Base-by-base conservation (phyloP, 2,329 filamentous ascomycete species). In the Curvularia lunata region DNA sequence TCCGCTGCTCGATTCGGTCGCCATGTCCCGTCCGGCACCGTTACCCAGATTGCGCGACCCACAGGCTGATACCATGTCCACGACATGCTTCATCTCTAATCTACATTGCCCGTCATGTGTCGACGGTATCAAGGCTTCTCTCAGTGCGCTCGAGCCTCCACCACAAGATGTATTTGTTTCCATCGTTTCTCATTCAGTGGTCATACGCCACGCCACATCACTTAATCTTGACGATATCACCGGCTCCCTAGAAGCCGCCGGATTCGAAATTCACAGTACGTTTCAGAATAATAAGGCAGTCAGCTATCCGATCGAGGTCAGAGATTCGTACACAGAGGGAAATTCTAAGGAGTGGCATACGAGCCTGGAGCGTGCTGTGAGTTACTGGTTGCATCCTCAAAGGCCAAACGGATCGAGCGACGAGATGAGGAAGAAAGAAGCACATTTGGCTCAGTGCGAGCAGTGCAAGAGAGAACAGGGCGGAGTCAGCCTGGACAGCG, bases 71-170 rank as follows among this genome's bases (percentile, higher is more conserved):
- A 59, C 59, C 54, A 62, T 68, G 30, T 73, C 66, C 18, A 88
- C 85, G 1, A 88, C 85, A 32, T 86, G 89, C 69, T 82, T 91
- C 60, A 80, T 92, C 65, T 85, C 83, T 61, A 92, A 92, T 74
- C 82, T 92, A n/a, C 90, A 92, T 77, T 92, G 90, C 78, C 87
- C 89, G 13, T 90, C 88, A 59, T 92, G 90, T 74, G 86, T 91
- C 48, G 83, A 85, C 34, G 82, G 83, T 64, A 91, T 92, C 70
- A 82, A 86, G 68, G 79, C 83, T 52, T 81, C 84, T 58, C 77
- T 92, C 57, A 80, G 66, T 34, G 64, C 67, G 6, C 74, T 84
- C 73, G 57, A 81, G 69, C 77, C 84, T 72, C 69, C 78, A 80
- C 79, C 80, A 70, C 63, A 72, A 53, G 86, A 85, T 78, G 84